Evolutionary conservation across 257 asterid species (phyloP), one percentile per base, ranked within the genome.

Genomic region (Nicotiana undulata): DNA sequence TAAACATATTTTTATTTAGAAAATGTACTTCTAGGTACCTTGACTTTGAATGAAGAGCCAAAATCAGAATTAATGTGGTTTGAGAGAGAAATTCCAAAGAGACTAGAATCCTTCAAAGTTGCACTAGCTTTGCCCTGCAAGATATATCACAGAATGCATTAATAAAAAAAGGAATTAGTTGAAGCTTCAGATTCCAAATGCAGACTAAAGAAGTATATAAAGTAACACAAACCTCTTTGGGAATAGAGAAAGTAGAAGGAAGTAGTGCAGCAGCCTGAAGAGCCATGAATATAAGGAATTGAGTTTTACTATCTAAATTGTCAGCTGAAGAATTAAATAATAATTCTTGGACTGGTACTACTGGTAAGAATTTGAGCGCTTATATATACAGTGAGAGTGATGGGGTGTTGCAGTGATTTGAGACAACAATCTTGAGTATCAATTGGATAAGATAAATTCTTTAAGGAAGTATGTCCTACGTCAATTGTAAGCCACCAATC

Each of bases 211-310:
- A 8, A 17, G 12, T 80, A 22, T 40, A 31, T 0, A 0, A 68
- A 0, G 3, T 3, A 70, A 63, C 9, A 74, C 3, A 18, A 76
- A 93, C 98, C 97, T 95, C 97, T 84, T 91, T 93, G 86, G 88
- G 88, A 79, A 89, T 77, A 86, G 91, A 82, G 76, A 90, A 85
- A 51, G 91, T 80, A 55, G 95, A 88, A 8, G 96, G 92, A 74
- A 91, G 88, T 61, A 89, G 63, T 77, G 97, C 86, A 85, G 96
- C 92, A 83, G 97, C 83, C 77, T 92, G 98, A 52, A 93, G 85
- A 80, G 98, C 97, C 99, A 95, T 95, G 81, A 79, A 32, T 56
- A 46, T 10, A 40, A 28, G 58, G 13, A 44, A 11, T 6, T 12
- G 56, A 44, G 0, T 31, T 24, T 32, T 79, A 4, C 17, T 49